Conservation (phyloP, 306 rosid species). For the Prunus salicina region DNA sequence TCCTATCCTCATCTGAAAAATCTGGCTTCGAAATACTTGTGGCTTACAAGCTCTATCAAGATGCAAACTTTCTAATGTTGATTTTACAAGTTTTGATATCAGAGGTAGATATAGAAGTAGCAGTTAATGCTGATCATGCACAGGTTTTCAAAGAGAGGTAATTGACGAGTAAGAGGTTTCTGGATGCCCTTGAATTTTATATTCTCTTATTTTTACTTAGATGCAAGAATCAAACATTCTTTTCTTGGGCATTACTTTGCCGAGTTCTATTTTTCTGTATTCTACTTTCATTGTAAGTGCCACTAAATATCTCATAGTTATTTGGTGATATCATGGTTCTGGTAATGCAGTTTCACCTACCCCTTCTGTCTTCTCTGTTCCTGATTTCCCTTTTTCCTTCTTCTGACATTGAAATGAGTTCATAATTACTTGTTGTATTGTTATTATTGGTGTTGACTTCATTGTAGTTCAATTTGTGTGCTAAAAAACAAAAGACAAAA, state of each 20-base stretch:
- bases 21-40: slow-evolving; percentile 73
- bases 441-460: not conserved
- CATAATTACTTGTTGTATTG: not conserved
- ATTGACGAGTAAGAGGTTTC: slow-evolving; percentile 1
- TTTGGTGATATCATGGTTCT: not conserved
- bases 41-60: slow-evolving; percentile 43
- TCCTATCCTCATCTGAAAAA: slow-evolving; percentile 81
- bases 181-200: not conserved
- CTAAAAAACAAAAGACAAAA: not conserved
- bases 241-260: not conserved
- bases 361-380: not conserved
- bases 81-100: slow-evolving; percentile 67
- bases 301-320: not conserved
- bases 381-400: not conserved
- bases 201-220: not conserved
- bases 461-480: not conserved
- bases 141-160: slow-evolving; percentile 77
- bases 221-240: not conserved
- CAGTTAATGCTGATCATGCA: slow-evolving; percentile 26
- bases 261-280: not conserved
- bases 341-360: not conserved
- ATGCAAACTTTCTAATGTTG: slow-evolving; percentile 58
- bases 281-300: not conserved
- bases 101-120: slow-evolving; percentile 50
- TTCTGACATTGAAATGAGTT: not conserved